Base-by-base conservation (phyloP, 192 early-diverging fungal species). In the Mortierella hygrophila region DNA sequence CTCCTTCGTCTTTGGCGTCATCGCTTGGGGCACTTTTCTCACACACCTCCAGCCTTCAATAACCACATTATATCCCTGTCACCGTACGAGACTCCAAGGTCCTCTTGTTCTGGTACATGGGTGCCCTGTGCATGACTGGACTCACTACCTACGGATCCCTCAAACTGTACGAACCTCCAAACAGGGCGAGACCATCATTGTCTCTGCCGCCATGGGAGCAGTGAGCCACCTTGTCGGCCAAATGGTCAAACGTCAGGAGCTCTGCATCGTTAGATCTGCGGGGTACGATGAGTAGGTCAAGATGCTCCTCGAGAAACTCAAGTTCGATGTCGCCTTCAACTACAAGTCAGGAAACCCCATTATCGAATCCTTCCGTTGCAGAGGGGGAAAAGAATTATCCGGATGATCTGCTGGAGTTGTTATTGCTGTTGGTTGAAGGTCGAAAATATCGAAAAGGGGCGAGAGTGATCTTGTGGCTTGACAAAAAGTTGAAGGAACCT, bases 301-400 rank as follows among this genome's bases (percentile, higher is more conserved):
- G 20, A 91, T 90, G 76, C 89, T 97, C n/a, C 90, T 93, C 68
- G 78, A 91, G 9, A 89, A 91, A 71, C 79, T 94, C 74, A 93
- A 93, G 35, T 96, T 94, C 54, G 96, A 98, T 88, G 95, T 88
- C 11, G 97, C 91, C 13, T 98, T 98, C 90, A 98, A 98, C 91
- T 98, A 98, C 94, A 97, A 97, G 85, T 95, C 90, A 5, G 90
- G 88, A 10, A 90, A 89, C n/a, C 47, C 78, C 82, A 93, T 97
- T 74, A 95, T 86, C 54, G 76, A 80, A 8, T 89, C 23, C 91
- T 96, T 63, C 82, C 73, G 49, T n/a, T n/a, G n/a, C n/a, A n/a
- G n/a, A n/a, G n/a, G n/a, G n/a, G n/a, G n/a, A n/a, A n/a, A n/a
- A n/a, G n/a, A n/a, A n/a, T n/a, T n/a, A n/a, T n/a, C n/a, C n/a